Evolutionary conservation across 441 rosid species (phyloP).

Genomic region (Bruguiera hainesii): DNA sequence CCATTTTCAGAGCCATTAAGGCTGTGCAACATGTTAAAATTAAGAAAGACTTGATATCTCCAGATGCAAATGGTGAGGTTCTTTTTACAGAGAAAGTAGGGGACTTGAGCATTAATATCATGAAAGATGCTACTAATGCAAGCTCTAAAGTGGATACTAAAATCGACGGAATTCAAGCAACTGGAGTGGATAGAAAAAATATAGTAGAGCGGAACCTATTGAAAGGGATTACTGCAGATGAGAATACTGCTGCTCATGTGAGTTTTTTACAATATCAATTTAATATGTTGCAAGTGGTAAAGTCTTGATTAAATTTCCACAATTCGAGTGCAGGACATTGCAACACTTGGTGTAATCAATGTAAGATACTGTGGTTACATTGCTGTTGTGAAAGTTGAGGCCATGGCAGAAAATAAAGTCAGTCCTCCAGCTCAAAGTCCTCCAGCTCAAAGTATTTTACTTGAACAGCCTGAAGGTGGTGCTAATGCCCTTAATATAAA

Average conservation of each 20-base stretch:
- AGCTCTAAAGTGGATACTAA: constrained; percentile 40
- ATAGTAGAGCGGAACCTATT: constrained; percentile 45
- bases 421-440: too few species aligned
- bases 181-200: constrained; percentile 29
- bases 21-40: constrained; percentile 33
- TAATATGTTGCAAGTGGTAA: background rate
- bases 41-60: constrained; percentile 18
- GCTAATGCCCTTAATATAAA: constrained; percentile 59
- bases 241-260: constrained; percentile 63
- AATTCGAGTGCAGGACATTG: constrained; percentile 44
- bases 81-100: constrained; percentile 44
- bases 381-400: constrained; percentile 50
- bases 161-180: constrained; percentile 32
- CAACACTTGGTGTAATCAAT: constrained; percentile 49
- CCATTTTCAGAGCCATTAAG: constrained; percentile 58
- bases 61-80: constrained; percentile 21
- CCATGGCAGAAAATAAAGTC: constrained; percentile 32
- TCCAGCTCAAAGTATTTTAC: constrained; percentile 40
- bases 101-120: constrained; percentile 50
- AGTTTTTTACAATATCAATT: constrained; percentile 21
- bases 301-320: constrained; percentile 11
- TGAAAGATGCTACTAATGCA: constrained; percentile 36
- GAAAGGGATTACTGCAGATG: constrained; percentile 74
- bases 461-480: constrained; percentile 69
- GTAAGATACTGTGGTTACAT: constrained; percentile 58